phyloP scores from a whole-genome alignment of 1,139 yeast species.

The Geotrichum cucujoidarum region DNA sequence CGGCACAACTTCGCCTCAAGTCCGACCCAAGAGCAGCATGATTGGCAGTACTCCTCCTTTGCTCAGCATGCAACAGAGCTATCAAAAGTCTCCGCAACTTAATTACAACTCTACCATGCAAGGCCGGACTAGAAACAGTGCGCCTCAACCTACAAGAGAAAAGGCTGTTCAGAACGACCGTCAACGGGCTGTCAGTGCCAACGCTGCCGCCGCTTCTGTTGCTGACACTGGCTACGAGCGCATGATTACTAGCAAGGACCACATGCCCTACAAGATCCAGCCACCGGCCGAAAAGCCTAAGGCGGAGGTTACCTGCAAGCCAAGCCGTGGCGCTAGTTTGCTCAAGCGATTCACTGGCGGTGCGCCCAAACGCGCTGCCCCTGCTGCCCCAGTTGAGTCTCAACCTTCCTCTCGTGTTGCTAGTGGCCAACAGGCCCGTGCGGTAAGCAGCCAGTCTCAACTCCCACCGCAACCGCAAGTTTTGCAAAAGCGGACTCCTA shows the following conservation, averaged over 20 bases:
- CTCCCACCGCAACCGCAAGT: background rate
- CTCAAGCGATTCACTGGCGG: constrained; percentile 13
- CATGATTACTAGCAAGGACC: constrained; percentile 1
- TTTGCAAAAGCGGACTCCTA: background rate
- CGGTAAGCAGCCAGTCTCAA: background rate
- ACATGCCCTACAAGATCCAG: background rate
- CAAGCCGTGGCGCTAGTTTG: constrained; percentile 9
- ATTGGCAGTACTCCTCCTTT: background rate
- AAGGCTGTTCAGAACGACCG: background rate
- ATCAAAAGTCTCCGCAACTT: background rate
- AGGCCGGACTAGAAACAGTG: background rate
- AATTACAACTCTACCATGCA: background rate
- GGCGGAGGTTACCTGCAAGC: background rate
- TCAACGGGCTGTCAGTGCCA: constrained; percentile 8
- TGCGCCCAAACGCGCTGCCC: constrained; percentile 18
- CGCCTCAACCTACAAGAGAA: background rate
- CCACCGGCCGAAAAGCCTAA: background rate
- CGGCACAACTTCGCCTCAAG: background rate
- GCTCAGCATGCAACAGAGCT: background rate
- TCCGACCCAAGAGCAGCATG: background rate
- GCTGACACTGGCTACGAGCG: background rate
- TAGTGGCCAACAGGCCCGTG: background rate
- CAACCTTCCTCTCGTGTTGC: background rate
- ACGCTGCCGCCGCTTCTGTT: background rate
- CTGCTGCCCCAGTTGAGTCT: constrained; percentile 13